These are phyloP conservation scores for Fusarium miscanthi DNA, from an alignment of 2,329 filamentous ascomycete species.

Conservation along the genomic window DNA sequence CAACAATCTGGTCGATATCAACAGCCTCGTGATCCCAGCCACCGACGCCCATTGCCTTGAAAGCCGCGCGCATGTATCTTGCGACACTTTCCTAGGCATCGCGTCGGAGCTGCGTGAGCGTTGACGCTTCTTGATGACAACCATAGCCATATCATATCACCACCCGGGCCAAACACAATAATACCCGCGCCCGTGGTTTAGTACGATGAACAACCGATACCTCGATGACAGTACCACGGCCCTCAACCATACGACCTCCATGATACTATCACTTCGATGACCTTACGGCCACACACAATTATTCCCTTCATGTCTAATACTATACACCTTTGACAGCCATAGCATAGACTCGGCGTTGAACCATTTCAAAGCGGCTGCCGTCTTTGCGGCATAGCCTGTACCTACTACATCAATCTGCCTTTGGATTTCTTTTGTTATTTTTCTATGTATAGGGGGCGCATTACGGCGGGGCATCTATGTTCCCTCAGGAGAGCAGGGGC, in stretches of 20 bases:
- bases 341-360: constrained; percentile 51
- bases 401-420: constrained; percentile 42
- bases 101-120: constrained; percentile 9
- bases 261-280: constrained; percentile 45
- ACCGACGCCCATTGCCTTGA: constrained; percentile 53
- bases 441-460: constrained; percentile 45
- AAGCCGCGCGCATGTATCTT: constrained; percentile 27
- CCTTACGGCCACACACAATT: constrained; percentile 34
- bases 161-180: constrained; percentile 6
- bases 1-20: constrained; percentile 56
- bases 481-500: constrained; percentile 37
- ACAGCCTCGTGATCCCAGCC: constrained; percentile 59
- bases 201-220: constrained; percentile 34
- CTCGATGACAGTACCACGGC: constrained; percentile 44
- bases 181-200: constrained; percentile 28
- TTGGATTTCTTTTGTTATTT: constrained; percentile 39
- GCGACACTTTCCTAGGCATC: constrained; percentile 24
- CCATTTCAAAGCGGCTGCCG: constrained; percentile 35
- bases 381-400: constrained; percentile 42
- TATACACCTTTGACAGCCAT: constrained; percentile 44
- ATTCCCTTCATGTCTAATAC: constrained; percentile 46
- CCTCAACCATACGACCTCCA: constrained; percentile 26
- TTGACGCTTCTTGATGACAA: constrained; percentile 7
- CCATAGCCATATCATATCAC: constrained; percentile 1
- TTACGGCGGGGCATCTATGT: constrained; percentile 37